These are phyloP conservation scores for Paspalum notatum DNA, from an alignment of 176 grass and related monocot genomes.

Conservation along the genomic window DNA sequence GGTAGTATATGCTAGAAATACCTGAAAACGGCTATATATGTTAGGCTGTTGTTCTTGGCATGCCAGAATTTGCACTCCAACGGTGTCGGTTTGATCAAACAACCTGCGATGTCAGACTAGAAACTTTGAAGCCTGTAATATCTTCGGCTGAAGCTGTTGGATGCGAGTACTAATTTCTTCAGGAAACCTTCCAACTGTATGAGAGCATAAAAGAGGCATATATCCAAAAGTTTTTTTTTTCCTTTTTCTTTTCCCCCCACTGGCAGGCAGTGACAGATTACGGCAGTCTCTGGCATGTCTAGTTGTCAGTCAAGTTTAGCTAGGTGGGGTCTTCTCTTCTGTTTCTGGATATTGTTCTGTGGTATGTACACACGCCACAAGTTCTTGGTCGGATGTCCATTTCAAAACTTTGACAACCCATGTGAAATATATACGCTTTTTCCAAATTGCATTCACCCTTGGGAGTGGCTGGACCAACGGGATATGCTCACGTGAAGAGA, in stretches of 20 bases:
- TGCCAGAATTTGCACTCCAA: background rate
- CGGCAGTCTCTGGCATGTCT: constrained; percentile 11
- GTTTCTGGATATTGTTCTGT: constrained; percentile 12
- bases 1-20: constrained; percentile 19
- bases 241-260: background rate
- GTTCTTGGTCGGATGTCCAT: constrained; percentile 37
- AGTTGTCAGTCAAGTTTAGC: background rate
- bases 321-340: constrained; percentile 17
- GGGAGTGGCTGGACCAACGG: constrained; percentile 32
- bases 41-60: constrained; percentile 4
- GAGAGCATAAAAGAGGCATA: constrained; percentile 1
- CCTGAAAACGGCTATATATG: background rate
- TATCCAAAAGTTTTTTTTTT: background rate
- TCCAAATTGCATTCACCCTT: constrained; percentile 20
- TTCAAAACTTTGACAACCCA: constrained; percentile 32
- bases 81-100: background rate
- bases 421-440: constrained; percentile 31
- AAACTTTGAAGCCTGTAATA: background rate
- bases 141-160: background rate
- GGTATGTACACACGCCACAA: background rate
- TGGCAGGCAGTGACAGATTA: background rate
- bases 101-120: background rate
- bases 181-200: background rate
- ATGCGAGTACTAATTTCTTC: constrained; percentile 16
- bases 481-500: constrained; percentile 57